A percentile compares a stretch with the other conserved stretches of the same genome.
phyloP scores from a whole-genome alignment of 148 eudicot species.

The Chenopodium formosanum region DNA sequence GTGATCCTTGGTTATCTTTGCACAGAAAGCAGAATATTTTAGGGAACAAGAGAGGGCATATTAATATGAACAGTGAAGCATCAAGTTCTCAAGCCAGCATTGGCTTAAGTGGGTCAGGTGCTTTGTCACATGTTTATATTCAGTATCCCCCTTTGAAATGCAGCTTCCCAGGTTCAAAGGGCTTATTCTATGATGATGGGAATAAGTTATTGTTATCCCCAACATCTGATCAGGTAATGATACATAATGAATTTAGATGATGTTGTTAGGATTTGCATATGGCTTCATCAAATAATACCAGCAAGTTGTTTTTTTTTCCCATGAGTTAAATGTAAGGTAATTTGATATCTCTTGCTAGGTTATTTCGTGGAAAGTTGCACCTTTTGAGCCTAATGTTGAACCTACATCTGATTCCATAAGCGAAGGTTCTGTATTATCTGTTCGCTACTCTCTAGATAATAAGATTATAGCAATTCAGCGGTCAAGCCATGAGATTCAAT shows the following conservation, averaged over 20 bases:
- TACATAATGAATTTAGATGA: not conserved
- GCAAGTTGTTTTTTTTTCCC: not conserved
- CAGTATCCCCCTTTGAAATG: constrained; percentile 81
- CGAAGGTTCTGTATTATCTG: constrained; percentile 71
- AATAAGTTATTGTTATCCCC: constrained; percentile 66
- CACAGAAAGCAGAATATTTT: not conserved
- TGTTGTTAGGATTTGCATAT: not conserved
- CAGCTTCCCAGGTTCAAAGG: constrained; percentile 58
- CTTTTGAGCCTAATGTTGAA: constrained; percentile 53
- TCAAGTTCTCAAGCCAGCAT: constrained; percentile 63
- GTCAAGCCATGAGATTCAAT: constrained; percentile 67
- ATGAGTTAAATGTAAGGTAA: not conserved
- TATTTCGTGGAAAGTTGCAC: constrained; percentile 73
- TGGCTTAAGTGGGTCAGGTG: constrained; percentile 70
- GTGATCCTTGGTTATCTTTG: constrained; percentile 1
- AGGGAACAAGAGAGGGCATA: constrained; percentile 8
- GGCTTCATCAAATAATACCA: not conserved
- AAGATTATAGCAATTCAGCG: constrained; percentile 82
- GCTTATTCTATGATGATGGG: constrained; percentile 86
- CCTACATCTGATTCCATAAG: constrained; percentile 55
- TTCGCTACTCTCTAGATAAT: constrained; percentile 72
- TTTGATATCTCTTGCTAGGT: constrained; percentile 41
- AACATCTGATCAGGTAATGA: constrained; percentile 67
- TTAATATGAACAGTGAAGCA: constrained; percentile 56
- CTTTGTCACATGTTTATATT: constrained; percentile 84